A percentile compares a stretch with the other conserved stretches of the same genome.
phyloP scores from a whole-genome alignment of 139 green algal genomes.

The Desmodesmus armatus region DNA sequence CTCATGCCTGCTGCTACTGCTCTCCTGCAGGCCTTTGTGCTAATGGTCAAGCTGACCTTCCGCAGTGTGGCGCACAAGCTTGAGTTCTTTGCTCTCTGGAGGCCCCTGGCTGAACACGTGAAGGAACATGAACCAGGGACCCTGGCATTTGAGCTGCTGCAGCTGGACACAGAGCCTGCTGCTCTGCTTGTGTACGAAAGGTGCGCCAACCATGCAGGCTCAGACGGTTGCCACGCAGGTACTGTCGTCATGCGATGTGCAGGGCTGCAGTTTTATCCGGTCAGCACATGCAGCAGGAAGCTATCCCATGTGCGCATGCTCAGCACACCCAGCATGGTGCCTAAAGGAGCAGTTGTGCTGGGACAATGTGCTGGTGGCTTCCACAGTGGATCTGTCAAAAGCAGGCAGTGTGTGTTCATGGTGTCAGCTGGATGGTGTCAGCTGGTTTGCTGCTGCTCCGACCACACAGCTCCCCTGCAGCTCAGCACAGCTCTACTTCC shows the following conservation, averaged over 20 bases:
- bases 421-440: too few relatives aligned
- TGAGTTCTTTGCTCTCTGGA: not conserved
- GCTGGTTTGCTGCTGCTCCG: too few relatives aligned
- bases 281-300: too few relatives aligned
- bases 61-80: not conserved
- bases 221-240: not conserved
- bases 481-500: too few relatives aligned
- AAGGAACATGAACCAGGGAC: conserved; percentile 7
- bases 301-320: too few relatives aligned
- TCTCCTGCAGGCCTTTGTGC: conserved; percentile 22
- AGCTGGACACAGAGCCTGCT: not conserved
- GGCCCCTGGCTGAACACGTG: conserved; percentile 25
- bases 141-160: conserved; percentile 23
- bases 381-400: too few relatives aligned
- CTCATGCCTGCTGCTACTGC: not conserved
- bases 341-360: too few relatives aligned
- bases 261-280: too few relatives aligned
- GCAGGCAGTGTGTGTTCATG: too few relatives aligned
- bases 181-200: conserved; percentile 32
- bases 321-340: too few relatives aligned
- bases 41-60: conserved; percentile 20
- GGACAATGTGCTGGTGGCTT: too few relatives aligned
- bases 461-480: too few relatives aligned
- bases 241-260: not conserved
- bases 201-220: not conserved